Base-by-base conservation (phyloP, 2,329 filamentous ascomycete species). In the Fusarium annulatum region DNA sequence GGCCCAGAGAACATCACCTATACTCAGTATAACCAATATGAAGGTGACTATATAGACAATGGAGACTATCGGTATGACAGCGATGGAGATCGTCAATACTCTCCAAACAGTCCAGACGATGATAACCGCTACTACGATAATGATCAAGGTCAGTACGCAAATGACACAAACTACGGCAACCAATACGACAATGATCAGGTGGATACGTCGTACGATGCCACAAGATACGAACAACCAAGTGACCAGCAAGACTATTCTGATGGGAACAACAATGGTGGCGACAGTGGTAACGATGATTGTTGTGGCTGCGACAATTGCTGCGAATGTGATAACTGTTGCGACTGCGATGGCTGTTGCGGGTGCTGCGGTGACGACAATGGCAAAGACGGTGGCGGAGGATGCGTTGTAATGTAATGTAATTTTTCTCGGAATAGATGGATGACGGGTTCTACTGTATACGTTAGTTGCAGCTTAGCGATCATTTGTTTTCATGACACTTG, bases 331-430 rank as follows among this genome's bases (percentile, higher is more conserved):
- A 41, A 49, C 9, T 69, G 65, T 4, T 58, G 64, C 3, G 51
- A 52, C 6, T 64, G 53, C 3, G 43, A 69, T 2, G 18, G 23
- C 7, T 56, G 66, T 4, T 62, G 66, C 11, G 15, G 64, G 1
- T 56, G 61, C 11, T 51, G 65, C 5, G 69, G 41, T 16, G 30
- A 43, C 4, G 59, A 39, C 9, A 19, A 41, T 3, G 59, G 30
- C 6, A 43, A 72, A 1, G 52, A 60, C 7, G n/a, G 60, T 2
- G 28, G 30, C 9, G 53, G 41, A 10, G 69, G 69, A 2, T 72
- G 69, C 19, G 59, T 73, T 18, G 30, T 72, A 15, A 72, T 72
- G 69, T 72, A 21, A 72, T 60, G 58, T 60, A 14, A 19, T 7
- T 9, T 18, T 18, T 21, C 0, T 38, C 9, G 14, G 23, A 36